Evolutionary conservation across 345 rosid genomes (phyloP), one percentile per base, ranked within the genome.

Genomic region (Fremontodendron californicum): DNA sequence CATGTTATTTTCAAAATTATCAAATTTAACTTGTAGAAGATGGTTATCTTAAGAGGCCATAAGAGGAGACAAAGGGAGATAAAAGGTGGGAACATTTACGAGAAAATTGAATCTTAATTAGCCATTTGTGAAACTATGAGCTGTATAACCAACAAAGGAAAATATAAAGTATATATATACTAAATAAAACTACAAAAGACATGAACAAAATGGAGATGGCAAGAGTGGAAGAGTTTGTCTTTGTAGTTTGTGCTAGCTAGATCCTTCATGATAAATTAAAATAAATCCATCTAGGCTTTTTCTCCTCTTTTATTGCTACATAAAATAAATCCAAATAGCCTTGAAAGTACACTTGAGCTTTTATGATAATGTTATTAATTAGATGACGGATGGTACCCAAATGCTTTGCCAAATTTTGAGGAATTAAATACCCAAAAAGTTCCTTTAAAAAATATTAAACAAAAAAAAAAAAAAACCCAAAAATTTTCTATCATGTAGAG

Each of bases 21-120:
- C 2, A 18, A 19, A 16, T 19, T 5, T 6, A 19, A 0, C 9
- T 15, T 57, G 52, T 31, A 51, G 60, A 27, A 23, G 62, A 57
- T 10, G 2, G 65, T 12, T 60, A 15, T 19, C 21, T 18, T 16
- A 21, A 62, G 66, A 37, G 66, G 40, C 40, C 40, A 18, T 61
- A 75, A 55, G 60, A 8, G 57, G 57, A 51, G 57, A 51, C 57
- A 51, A 51, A 35, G 73, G 51, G 77, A 67, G 55, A 75, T 29
- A 75, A 80, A 75, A 79, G 69, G 51, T 71, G 37, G 78, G 80
- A 61, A 73, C 78, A 63, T 63, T 78, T 55, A 68, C 61, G 67
- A 76, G 77, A 73, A 71, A 68, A 52, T 13, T 81, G 39, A 66
- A 78, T 39, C 79, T 66, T 65, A 37, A 60, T 54, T 18, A 23